A percentile compares a stretch with the other conserved stretches of the same genome.
Conservation (phyloP, 371 early-diverging fungal genomes). For the Lichtheimia corymbifera region DNA sequence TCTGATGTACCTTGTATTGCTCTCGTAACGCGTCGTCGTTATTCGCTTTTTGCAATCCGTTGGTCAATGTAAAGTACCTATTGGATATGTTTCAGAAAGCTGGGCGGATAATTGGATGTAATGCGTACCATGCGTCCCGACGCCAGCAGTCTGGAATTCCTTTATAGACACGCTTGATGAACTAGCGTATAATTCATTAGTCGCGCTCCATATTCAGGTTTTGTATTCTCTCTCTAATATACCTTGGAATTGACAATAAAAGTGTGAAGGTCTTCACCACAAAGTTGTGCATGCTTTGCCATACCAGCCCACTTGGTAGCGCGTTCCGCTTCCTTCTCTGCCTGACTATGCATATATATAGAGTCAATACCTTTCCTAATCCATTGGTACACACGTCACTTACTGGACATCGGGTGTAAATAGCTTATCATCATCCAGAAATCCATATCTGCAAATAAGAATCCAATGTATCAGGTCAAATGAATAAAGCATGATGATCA, state of each 20-base stretch:
- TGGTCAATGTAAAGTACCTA: conserved; percentile 45
- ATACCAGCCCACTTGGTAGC: conserved; percentile 61
- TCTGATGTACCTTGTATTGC: conserved; percentile 21
- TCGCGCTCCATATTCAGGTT: no score
- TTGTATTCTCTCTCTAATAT: background rate
- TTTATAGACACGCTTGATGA: conserved; percentile 57
- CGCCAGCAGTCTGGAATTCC: conserved; percentile 72
- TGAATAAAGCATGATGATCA: no score
- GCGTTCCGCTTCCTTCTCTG: conserved; percentile 44
- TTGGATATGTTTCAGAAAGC: background rate
- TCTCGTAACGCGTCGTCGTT: conserved; percentile 18
- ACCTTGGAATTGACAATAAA: conserved; percentile 49
- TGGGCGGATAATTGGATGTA: no score
- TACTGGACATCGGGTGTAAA: conserved; percentile 14
- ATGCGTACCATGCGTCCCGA: conserved; percentile 57
- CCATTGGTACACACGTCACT: background rate
- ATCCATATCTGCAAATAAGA: conserved; percentile 42
- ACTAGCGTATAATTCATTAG: conserved; percentile 25
- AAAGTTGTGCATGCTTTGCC: conserved; percentile 37
- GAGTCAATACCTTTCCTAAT: no score
- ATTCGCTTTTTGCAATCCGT: conserved; percentile 20
- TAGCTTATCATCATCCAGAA: conserved; percentile 26
- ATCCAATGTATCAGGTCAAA: background rate
- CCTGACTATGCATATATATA: background rate
- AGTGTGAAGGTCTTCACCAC: conserved; percentile 38